Evolutionary conservation across 1,139 yeast genomes (phyloP), one percentile per base, ranked within the genome.

Genomic region (Pichia sp.): DNA sequence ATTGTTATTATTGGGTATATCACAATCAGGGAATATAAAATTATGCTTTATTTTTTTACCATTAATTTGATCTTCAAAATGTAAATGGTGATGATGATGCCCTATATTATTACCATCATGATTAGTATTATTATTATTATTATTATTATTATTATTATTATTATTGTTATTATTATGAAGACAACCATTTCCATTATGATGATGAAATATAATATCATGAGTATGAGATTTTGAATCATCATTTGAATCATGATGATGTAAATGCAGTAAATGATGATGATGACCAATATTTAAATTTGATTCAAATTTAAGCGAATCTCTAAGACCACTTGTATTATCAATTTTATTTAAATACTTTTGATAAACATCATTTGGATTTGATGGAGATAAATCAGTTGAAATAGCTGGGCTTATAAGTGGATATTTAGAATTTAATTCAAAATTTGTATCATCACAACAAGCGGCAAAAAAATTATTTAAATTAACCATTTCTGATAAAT

Each of bases 61-160:
- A 35, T 57, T 53, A 6, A 49, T 33, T 39, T 51, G 46, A 38
- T 56, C 57, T 43, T 57, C 56, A 41, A 56, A 51, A 34, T 56
- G 60, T 20, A 56, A 47, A 47, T 58, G 62, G 33, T 59, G 62
- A 40, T 59, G 63, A 37, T 57, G 58, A 22, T 42, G 37, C 6
- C 9, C 9, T 7, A 7, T 26, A 26, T 26, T 6, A 4, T 31
- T 31, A 20, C 8, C 9, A 20, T 31, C 12, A 20, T 31, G 16
- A 12, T 39, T 28, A 35, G 39, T 26, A 25, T 36, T 32, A 39
- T 42, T 16, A 16, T 36, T 32, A 39, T 42, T 16, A 16, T 16
- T 16, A 16, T 16, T 16, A 26, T 26, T 6, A 26, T 26, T 26
- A 26, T 26, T 6, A 4, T 31, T 31, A 20, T 9, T 4, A 20